A percentile compares a stretch with the other conserved stretches of the same genome.
These are phyloP conservation scores for Wickerhamia fluorescens DNA, from an alignment of 805 yeast species.

Conservation along the genomic window DNA sequence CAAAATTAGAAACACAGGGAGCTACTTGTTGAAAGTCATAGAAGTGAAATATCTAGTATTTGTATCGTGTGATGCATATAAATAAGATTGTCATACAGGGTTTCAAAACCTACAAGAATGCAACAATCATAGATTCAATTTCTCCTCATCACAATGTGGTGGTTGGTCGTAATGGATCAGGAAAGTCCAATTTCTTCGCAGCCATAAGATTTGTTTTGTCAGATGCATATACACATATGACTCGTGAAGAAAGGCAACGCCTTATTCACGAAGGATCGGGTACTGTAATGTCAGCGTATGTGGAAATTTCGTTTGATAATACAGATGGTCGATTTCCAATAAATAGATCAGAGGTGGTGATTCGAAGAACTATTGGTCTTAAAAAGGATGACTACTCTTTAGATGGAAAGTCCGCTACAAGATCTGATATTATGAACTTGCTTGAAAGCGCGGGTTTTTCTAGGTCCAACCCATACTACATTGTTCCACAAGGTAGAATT, in stretches of 20 bases:
- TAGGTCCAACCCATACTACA: constrained; percentile 84
- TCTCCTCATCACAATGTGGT: constrained; percentile 80
- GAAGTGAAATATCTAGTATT: no score
- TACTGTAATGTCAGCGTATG: constrained; percentile 86
- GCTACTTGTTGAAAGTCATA: no score
- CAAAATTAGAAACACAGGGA: no score
- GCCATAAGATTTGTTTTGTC: constrained; percentile 90
- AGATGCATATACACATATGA: constrained; percentile 81
- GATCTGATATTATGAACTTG: constrained; percentile 72
- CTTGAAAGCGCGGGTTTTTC: constrained; percentile 92
- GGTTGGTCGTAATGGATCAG: constrained; percentile 92
- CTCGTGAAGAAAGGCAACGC: constrained; percentile 79
- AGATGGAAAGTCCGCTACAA: constrained; percentile 71
- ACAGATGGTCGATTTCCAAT: constrained; percentile 68
- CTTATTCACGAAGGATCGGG: constrained; percentile 87
- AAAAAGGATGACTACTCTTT: constrained; percentile 87
- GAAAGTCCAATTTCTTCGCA: constrained; percentile 91
- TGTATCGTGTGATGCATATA: constrained; percentile 33
- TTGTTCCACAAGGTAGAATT: constrained; percentile 94
- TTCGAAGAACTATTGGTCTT: constrained; percentile 87
- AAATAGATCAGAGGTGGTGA: constrained; percentile 57
- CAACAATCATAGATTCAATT: constrained; percentile 67
- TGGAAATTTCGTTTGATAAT: constrained; percentile 84
- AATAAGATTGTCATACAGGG: constrained; percentile 74
- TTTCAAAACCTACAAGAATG: constrained; percentile 84